Percentiles rank a stretch among this genome's conserved stretches.
Conservation (phyloP, 2,329 filamentous ascomycete genomes). For the Aspergillus arachidicola region DNA sequence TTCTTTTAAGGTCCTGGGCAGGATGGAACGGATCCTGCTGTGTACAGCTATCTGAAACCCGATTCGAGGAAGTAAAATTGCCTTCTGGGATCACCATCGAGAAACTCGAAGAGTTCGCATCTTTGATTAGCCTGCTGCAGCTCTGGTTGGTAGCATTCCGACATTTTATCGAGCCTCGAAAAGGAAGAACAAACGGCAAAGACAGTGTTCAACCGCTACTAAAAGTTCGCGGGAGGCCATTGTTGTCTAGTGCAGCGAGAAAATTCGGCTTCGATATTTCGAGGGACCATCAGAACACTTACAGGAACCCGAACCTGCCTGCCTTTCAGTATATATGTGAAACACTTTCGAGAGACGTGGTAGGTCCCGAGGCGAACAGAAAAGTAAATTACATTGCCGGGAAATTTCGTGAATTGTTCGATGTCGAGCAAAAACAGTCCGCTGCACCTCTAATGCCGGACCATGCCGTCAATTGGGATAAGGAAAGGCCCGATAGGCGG, state of each 20-base stretch:
- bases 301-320: background rate
- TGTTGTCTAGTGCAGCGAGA: background rate
- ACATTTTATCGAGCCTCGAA: slow-evolving; percentile 2
- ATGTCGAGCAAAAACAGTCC: background rate
- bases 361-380: background rate
- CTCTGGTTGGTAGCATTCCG: slow-evolving; percentile 5
- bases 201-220: background rate
- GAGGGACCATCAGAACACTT: background rate
- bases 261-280: slow-evolving; percentile 1
- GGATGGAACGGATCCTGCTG: background rate
- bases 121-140: background rate
- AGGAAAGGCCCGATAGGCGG: background rate
- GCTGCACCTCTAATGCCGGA: background rate
- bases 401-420: background rate
- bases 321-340: background rate
- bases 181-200: background rate
- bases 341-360: background rate
- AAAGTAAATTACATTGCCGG: background rate
- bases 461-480: background rate
- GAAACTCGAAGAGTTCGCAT: background rate
- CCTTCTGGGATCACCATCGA: background rate
- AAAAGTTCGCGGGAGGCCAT: background rate
- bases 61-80: background rate
- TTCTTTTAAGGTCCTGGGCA: background rate
- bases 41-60: slow-evolving; percentile 1